Conservation (phyloP, 306 rosid genomes). For the Quercus ilex region DNA sequence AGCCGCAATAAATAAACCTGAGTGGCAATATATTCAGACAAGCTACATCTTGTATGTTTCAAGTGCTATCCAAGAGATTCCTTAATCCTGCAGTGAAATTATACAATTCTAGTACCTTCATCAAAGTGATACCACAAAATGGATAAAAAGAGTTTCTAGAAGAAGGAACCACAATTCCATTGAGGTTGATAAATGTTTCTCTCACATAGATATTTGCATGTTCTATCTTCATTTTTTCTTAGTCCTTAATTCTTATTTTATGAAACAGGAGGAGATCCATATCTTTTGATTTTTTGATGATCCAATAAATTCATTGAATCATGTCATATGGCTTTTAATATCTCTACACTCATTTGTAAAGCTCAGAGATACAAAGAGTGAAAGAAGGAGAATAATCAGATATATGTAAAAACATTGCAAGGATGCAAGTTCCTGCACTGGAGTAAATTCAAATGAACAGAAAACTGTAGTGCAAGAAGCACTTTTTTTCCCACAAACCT, state of each 20-base stretch:
- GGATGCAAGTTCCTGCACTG: background rate
- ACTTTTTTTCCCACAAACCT: conserved; percentile 42
- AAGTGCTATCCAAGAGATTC: background rate
- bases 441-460: conserved; percentile 10
- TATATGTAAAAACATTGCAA: background rate
- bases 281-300: background rate
- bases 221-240: conserved; percentile 4
- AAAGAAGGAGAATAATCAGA: background rate
- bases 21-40: background rate
- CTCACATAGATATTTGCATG: background rate
- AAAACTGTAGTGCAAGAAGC: conserved; percentile 11
- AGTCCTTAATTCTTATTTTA: background rate
- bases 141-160: background rate
- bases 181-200: background rate
- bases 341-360: conserved; percentile 1
- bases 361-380: background rate
- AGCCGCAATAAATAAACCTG: background rate
- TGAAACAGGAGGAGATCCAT: background rate
- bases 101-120: background rate
- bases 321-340: background rate
- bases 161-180: background rate
- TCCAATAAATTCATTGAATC: background rate
- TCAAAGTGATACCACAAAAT: background rate
- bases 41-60: background rate
- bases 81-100: background rate